Evolutionary conservation across 345 rosid genomes (phyloP), one percentile per base, ranked within the genome.

Genomic region (Lenwebbia sp.): DNA sequence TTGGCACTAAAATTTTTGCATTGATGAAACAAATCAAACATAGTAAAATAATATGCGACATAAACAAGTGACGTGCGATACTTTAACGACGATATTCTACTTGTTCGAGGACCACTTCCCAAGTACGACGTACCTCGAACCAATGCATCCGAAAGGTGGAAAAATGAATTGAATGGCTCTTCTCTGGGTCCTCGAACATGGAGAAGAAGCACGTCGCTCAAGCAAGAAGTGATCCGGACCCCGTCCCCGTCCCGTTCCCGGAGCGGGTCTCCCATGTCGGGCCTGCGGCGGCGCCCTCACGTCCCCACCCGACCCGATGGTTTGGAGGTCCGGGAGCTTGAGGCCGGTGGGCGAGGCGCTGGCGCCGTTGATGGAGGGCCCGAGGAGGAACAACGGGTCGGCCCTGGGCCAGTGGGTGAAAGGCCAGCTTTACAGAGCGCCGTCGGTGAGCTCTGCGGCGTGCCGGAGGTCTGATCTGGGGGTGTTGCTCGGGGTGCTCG

Each of bases 161-260:
- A 65, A 22, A 30, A 7, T 2, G 23, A 30, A 65, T 1, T 37
- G 76, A 30, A 65, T 41, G 41, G 23, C 2, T 23, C 8, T 33
- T 53, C n/a, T 83, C 37, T 21, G 15, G 26, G 47, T 21, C 83
- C 12, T 7, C 54, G 58, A 51, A 74, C 82, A 97, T 97, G 99
- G 99, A 97, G 90, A 97, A 92, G 86, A 96, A 93, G 83, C 96
- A 96, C 97, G 8, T 90, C 98, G 57, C 95, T 97, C 23, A 97
- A 92, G 89, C 92, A 93, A 7, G 99, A 96, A 86, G 94, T 97
- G 0, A 93, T 94, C 23, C 90, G 97, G 10, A 96, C 98, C 22
- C 90, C 96, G 3, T 96, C 98, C 6, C 98, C 98, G 11, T 54
- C 25, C 25, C 95, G 99, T 1, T 93, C 98, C 74, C 91, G 94